phyloP scores from a whole-genome alignment of 345 rosid species.

The Salix suchowensis region DNA sequence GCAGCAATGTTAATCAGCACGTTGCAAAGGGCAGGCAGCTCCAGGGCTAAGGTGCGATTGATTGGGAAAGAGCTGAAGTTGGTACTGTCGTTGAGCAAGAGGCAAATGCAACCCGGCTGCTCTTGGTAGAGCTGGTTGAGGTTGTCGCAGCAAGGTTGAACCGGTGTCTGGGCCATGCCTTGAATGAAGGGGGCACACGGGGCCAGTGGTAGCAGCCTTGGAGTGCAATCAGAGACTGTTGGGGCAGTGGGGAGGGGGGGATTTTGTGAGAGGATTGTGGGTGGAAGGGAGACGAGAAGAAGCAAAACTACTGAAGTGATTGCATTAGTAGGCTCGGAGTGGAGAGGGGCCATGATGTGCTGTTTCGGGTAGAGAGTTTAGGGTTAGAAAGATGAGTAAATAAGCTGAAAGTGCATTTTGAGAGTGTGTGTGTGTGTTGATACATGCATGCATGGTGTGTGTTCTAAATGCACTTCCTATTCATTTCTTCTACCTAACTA shows the following conservation, averaged over 20 bases:
- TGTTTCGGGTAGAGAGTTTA: slow-evolving; percentile 1
- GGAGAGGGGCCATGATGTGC: slow-evolving; percentile 24
- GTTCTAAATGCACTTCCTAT: slow-evolving; percentile 21
- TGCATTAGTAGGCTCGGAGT: slow-evolving; percentile 13
- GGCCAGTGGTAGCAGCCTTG: slow-evolving; percentile 49
- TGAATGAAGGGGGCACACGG: slow-evolving; percentile 75
- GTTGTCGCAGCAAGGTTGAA: slow-evolving; percentile 57
- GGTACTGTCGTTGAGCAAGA: slow-evolving; percentile 49
- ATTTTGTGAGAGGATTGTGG: slow-evolving; percentile 34
- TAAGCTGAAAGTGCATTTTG: slow-evolving; percentile 36
- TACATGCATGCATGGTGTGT: slow-evolving; percentile 55
- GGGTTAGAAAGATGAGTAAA: slow-evolving; percentile 1
- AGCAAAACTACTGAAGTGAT: slow-evolving; percentile 20
- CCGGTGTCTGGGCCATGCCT: slow-evolving; percentile 48
- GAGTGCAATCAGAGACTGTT: slow-evolving; percentile 39
- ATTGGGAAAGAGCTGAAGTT: slow-evolving; percentile 48
- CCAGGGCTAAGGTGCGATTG: slow-evolving; percentile 56
- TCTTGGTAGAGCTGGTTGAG: slow-evolving; percentile 50
- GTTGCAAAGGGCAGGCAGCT: slow-evolving; percentile 56
- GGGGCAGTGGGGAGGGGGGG: slow-evolving; percentile 29
- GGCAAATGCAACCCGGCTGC: slow-evolving; percentile 64
- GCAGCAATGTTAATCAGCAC: slow-evolving; percentile 39
- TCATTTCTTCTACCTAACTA: neutral
- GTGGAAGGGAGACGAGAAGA: slow-evolving; percentile 26
- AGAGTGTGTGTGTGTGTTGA: slow-evolving; percentile 45